Evolutionary conservation across 1,284 basidiomycete genomes (phyloP), one percentile per base, ranked within the genome.

Genomic region (Omphalotus olearius): DNA sequence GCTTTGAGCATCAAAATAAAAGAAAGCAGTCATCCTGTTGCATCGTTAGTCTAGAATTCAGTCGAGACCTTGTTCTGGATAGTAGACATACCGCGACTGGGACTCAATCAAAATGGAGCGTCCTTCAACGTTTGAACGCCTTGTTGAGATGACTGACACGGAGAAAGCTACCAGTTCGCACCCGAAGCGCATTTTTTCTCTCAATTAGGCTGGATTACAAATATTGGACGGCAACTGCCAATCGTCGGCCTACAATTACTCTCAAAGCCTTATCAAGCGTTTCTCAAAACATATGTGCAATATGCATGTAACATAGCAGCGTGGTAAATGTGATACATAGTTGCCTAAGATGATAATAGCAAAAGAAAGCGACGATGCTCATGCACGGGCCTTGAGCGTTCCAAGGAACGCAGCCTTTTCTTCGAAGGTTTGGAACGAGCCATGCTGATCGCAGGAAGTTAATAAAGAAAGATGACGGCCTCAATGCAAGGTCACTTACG

Each of bases 401-500:
- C 95, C 95, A 70, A 95, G 70, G 86, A 98, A 98, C 66, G 91
- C 85, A 62, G 81, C 79, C 83, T 96, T 96, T 87, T 98, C 96
- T 74, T 91, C 91, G 73, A 80, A 78, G 47, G 93, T 96, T 82
- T 98, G 95, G 93, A 94, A 95, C 45, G 88, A 84, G 63, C 92
- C 93, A 67, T 95, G 93, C 85, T 92, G 65, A 48, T 57, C 48
- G 51, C 47, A 51, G 53, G 41, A 40, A 41, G 47, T 60, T 47
- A 60, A 53, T 48, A 52, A 18, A n/a, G 13, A 33, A n/a, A n/a
- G 35, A 30, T 20, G 39, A 16, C 16, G 39, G 16, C 9, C 10
- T 14, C 41, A 44, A 16, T 1, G 43, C 10, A 50, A 45, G 16
- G 45, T 13, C 16, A 79, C 83, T 62, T 81, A 88, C 85, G 60